Percentiles rank a stretch among this genome's conserved stretches.
Conservation (phyloP, 139 green algal species). For the Coelastrella sp. region DNA sequence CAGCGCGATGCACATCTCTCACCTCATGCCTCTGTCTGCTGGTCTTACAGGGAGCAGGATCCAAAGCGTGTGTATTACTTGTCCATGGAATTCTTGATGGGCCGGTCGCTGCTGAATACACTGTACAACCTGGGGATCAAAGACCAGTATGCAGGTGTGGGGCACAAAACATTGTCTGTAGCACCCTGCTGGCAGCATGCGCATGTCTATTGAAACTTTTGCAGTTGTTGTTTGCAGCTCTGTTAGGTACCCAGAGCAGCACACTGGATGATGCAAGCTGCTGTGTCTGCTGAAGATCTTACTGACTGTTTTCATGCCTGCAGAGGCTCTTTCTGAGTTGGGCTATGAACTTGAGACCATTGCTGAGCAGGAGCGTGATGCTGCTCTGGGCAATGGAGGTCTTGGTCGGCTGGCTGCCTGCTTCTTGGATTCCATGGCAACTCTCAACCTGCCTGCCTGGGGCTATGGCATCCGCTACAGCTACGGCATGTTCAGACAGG, state of each 20-base stretch:
- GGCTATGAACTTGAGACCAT: conserved; percentile 77
- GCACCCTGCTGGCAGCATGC: background rate
- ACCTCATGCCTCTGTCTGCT: background rate
- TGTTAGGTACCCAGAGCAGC: background rate
- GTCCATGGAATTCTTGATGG: conserved; percentile 98
- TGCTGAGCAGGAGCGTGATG: conserved; percentile 71
- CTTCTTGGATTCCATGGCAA: conserved; percentile 99
- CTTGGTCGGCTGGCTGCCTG: conserved; percentile 97
- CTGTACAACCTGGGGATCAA: conserved; percentile 96
- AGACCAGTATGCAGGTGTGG: conserved; percentile 73
- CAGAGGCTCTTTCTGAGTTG: conserved; percentile 72
- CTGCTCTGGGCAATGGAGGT: conserved; percentile 96
- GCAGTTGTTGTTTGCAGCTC: background rate
- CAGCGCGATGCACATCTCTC: background rate
- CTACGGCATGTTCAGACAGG: conserved; percentile 99
- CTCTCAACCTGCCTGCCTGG: conserved; percentile 96
- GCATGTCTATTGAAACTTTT: background rate
- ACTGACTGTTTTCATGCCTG: background rate
- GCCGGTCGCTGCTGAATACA: conserved; percentile 93
- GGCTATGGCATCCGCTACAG: conserved; percentile 99
- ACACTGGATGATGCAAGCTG: background rate
- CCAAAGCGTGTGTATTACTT: conserved; percentile 99
- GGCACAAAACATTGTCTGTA: background rate
- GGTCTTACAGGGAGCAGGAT: conserved; percentile 78
- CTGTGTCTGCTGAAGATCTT: background rate